Conservation (phyloP, 495 filamentous ascomycete species). For the Barbatosphaeria neglecta region DNA sequence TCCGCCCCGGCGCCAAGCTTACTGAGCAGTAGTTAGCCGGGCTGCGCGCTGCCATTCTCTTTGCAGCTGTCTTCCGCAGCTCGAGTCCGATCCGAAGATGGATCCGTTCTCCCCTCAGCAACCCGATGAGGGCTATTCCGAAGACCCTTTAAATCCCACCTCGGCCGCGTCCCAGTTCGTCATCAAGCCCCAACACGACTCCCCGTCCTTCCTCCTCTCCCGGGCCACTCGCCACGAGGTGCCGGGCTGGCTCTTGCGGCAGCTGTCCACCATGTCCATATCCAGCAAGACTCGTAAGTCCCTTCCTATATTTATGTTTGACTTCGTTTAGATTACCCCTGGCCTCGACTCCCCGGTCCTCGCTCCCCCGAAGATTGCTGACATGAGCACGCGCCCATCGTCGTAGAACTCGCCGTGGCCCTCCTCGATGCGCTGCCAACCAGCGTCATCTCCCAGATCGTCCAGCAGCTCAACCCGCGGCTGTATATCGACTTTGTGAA, state of each 20-base stretch:
- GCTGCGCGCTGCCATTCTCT: slow-evolving; percentile 3
- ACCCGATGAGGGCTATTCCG: slow-evolving; percentile 49
- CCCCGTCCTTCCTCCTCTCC: slow-evolving; percentile 7
- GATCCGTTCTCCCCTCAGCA: slow-evolving; percentile 26
- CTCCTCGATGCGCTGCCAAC: slow-evolving; percentile 65
- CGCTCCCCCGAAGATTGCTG: neutral
- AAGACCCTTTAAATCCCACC: slow-evolving; percentile 38
- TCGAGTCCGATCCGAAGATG: slow-evolving; percentile 9
- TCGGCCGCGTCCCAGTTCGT: slow-evolving; percentile 16
- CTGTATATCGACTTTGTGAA: slow-evolving; percentile 86
- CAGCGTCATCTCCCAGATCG: slow-evolving; percentile 62
- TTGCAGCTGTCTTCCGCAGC: slow-evolving; percentile 13
- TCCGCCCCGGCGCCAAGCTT: neutral
- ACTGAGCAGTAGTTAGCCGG: neutral
- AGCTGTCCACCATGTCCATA: slow-evolving; percentile 32
- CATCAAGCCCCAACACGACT: slow-evolving; percentile 12
- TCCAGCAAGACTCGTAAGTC: slow-evolving; percentile 37
- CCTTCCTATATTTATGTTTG: neutral
- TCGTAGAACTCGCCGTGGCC: slow-evolving; percentile 47
- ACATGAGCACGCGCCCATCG: slow-evolving; percentile 1
- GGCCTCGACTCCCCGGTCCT: neutral
- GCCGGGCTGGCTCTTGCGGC: slow-evolving; percentile 32
- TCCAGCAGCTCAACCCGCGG: slow-evolving; percentile 59
- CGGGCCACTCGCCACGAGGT: slow-evolving; percentile 16
- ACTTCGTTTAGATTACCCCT: slow-evolving; percentile 1